Evolutionary conservation across 371 early-diverging fungal species (phyloP).

Genomic region (Dinochytrium kinnereticum): DNA sequence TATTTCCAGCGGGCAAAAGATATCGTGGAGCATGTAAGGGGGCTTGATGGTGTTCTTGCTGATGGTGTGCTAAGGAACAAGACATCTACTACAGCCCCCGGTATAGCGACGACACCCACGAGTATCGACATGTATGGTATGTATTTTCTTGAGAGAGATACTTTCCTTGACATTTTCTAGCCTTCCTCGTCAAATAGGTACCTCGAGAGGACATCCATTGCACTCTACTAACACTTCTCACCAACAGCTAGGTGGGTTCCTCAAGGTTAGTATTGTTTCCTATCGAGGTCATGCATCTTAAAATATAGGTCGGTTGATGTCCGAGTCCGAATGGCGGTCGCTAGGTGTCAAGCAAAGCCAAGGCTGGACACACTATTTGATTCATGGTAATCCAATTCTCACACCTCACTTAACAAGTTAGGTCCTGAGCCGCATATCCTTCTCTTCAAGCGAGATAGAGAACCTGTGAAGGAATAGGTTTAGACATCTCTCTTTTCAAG

Average conservation of each 20-base stretch:
- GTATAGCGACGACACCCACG: slow-evolving; percentile 39
- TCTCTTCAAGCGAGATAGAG: slow-evolving; percentile 76
- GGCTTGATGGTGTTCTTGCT: too few species aligned
- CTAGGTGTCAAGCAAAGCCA: slow-evolving; percentile 83
- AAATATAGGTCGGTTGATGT: slow-evolving; percentile 57
- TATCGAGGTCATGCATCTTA: not conserved
- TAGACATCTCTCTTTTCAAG: not conserved
- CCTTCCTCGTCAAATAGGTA: slow-evolving; percentile 40
- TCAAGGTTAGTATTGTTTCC: slow-evolving; percentile 25
- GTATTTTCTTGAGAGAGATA: not conserved
- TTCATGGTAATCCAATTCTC: slow-evolving; percentile 18
- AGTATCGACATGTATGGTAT: slow-evolving; percentile 40
- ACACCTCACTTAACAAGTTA: not conserved
- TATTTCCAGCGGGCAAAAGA: slow-evolving; percentile 24
- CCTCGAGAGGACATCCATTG: not conserved
- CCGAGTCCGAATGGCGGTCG: slow-evolving; percentile 76
- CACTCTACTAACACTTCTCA: not conserved
- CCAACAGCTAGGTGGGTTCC: slow-evolving; percentile 34
- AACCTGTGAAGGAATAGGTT: slow-evolving; percentile 19
- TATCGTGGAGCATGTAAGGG: slow-evolving; percentile 27
- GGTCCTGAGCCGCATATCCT: slow-evolving; percentile 88
- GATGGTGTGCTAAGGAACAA: too few species aligned
- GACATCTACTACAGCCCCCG: slow-evolving; percentile 41
- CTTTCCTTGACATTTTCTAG: slow-evolving; percentile 20
- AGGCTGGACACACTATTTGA: slow-evolving; percentile 68